Conservation (phyloP, 2,329 filamentous ascomycete genomes). For the Grosmannia penicillata region DNA sequence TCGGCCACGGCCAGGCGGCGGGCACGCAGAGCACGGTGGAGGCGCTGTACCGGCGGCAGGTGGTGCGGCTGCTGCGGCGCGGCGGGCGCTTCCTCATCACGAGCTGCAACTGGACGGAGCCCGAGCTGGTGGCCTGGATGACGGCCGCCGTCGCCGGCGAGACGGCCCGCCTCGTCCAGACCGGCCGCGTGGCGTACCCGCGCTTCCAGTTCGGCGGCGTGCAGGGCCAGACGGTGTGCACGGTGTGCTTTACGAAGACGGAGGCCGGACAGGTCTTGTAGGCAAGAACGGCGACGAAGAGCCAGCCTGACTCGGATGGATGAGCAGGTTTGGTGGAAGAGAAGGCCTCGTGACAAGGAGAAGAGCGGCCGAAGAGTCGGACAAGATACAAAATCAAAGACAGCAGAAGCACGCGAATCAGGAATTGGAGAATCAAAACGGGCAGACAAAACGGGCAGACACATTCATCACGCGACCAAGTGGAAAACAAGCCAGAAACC, state of each 20-base stretch:
- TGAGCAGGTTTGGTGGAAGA: too few relatives aligned
- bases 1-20: slow-evolving; percentile 37
- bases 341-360: too few relatives aligned
- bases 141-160: slow-evolving; percentile 21
- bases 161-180: slow-evolving; percentile 34
- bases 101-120: slow-evolving; percentile 96
- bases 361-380: too few relatives aligned
- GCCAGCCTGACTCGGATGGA: background rate
- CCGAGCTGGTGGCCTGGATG: slow-evolving; percentile 73
- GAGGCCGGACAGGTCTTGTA: background rate
- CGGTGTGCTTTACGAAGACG: slow-evolving; percentile 56
- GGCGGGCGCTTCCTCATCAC: slow-evolving; percentile 73
- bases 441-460: too few relatives aligned
- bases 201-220: slow-evolving; percentile 81
- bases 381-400: too few relatives aligned
- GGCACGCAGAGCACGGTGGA: slow-evolving; percentile 27
- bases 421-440: too few relatives aligned
- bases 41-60: slow-evolving; percentile 59
- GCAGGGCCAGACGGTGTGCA: slow-evolving; percentile 80
- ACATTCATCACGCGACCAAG: too few relatives aligned
- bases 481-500: too few relatives aligned
- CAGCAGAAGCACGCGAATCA: too few relatives aligned
- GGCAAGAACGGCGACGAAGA: background rate
- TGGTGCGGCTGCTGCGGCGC: slow-evolving; percentile 51
- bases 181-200: slow-evolving; percentile 61